phyloP scores from a whole-genome alignment of 352 stramenopile species.

The Globisporangium cystogenes region DNA sequence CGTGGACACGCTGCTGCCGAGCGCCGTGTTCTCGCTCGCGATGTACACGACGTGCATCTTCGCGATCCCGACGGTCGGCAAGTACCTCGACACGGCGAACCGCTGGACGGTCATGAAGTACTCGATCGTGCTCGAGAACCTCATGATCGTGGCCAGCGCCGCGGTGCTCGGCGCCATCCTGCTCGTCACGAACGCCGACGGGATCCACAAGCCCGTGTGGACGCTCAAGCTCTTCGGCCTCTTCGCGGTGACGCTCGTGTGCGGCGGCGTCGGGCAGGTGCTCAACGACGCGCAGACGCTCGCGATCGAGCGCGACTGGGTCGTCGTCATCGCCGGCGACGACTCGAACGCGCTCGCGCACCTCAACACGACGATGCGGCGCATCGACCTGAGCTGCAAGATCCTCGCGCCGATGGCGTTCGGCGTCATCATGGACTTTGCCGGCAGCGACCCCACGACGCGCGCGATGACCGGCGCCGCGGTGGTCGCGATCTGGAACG shows the following conservation, averaged over 20 bases:
- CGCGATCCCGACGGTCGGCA: constrained; percentile 60
- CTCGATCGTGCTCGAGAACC: constrained; percentile 66
- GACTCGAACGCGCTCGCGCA: constrained; percentile 40
- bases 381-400: constrained; percentile 78
- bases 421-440: constrained; percentile 80
- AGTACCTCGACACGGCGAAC: constrained; percentile 55
- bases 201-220: constrained; percentile 51
- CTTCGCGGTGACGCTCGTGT: constrained; percentile 50
- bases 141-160: no score
- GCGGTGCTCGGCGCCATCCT: constrained; percentile 55
- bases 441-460: constrained; percentile 47
- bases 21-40: constrained; percentile 58
- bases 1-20: constrained; percentile 72
- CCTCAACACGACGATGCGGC: constrained; percentile 76
- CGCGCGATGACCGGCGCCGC: constrained; percentile 58
- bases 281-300: constrained; percentile 75
- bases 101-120: constrained; percentile 72
- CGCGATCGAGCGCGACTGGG: constrained; percentile 83
- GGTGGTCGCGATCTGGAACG: constrained; percentile 69
- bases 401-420: constrained; percentile 70
- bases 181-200: constrained; percentile 51
- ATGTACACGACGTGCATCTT: constrained; percentile 75
- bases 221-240: constrained; percentile 33
- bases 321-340: constrained; percentile 65
- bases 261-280: constrained; percentile 64